Percentiles rank a stretch among this genome's conserved stretches.
Conservation (phyloP, 306 rosid genomes). For the Clitoria ternatea region DNA sequence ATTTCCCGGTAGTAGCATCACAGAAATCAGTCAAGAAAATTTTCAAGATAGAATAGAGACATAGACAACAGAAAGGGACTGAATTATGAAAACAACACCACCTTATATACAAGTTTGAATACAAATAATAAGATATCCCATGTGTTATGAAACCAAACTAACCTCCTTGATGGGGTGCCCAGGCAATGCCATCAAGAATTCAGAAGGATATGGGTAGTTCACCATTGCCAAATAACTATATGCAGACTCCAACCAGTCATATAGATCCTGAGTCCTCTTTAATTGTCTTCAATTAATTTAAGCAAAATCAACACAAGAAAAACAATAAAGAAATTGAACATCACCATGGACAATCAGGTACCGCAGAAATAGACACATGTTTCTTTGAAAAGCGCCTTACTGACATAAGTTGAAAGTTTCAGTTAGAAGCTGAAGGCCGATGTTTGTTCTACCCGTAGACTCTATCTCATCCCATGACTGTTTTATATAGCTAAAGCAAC, state of each 20-base stretch:
- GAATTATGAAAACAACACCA: background rate
- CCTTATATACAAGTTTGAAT: background rate
- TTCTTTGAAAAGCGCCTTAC: constrained; percentile 37
- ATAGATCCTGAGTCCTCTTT: constrained; percentile 44
- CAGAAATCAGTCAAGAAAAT: background rate
- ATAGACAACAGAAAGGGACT: background rate
- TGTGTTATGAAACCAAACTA: constrained; percentile 25
- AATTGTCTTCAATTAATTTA: constrained; percentile 42
- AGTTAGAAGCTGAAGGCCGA: constrained; percentile 55
- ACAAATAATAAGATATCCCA: constrained; percentile 8
- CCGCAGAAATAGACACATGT: background rate
- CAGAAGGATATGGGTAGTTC: constrained; percentile 69
- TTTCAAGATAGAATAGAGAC: background rate
- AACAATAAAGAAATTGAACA: background rate
- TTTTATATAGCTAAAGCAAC: constrained; percentile 70
- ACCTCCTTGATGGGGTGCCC: constrained; percentile 79
- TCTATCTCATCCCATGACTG: constrained; percentile 60
- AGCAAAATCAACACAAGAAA: constrained; percentile 22
- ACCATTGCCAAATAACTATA: constrained; percentile 89
- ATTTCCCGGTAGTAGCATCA: constrained; percentile 12
- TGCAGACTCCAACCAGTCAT: constrained; percentile 68
- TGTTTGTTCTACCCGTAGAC: constrained; percentile 38
- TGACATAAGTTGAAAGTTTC: constrained; percentile 58
- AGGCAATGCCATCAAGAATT: constrained; percentile 76
- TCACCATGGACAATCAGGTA: background rate